Base-by-base conservation (phyloP, 768 basidiomycete species). In the Vishniacozyma victoriae region DNA sequence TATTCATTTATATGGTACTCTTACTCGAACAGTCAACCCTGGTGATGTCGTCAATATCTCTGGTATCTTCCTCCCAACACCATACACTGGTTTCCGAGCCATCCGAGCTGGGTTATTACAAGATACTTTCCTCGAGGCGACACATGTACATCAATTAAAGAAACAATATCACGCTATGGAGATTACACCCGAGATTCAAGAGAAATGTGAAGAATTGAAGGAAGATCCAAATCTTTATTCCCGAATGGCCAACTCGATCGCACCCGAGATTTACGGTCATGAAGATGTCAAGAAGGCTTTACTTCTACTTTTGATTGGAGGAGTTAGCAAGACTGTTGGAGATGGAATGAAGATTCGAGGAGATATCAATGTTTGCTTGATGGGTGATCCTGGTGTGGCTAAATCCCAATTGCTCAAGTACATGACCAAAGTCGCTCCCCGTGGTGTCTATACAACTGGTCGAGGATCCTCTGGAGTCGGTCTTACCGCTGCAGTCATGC, bases 271-370 rank as follows among this genome's bases (percentile, higher is more conserved):
- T 46, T 99, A 95, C 63, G 95, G 95, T 2, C 95, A 99, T 67
- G 78, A 84, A 37, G 93, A 99, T 67, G 88, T 99, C 39, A 99
- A 99, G 75, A 97, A 97, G 69, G 93, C 93, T 0, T 75, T 99
- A 24, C 74, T 99, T 11, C 74, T 99, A 4, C 76, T 99, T 1
- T 79, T 99, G 13, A 89, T 99, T 23, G 95, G 95, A 11, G 95
- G 95, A 31, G 91, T 92, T 1, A 95, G 89, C 37, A 99, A 99
- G 75, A 77, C 80, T 29, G 89, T 91, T 71, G 87, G 87, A 5
- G 95, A 99, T 65, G 95, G 95, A 13, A 90, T 99, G 89, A 96
- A 88, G 74, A 97, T 99, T 67, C 82, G 95, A 67, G 95, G 95
- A 23, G 95, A 97, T 72, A 77, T 99, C 74, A 99, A 99, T 62